Conservation (phyloP, 345 rosid genomes). For the Cardamine resedifolia region DNA sequence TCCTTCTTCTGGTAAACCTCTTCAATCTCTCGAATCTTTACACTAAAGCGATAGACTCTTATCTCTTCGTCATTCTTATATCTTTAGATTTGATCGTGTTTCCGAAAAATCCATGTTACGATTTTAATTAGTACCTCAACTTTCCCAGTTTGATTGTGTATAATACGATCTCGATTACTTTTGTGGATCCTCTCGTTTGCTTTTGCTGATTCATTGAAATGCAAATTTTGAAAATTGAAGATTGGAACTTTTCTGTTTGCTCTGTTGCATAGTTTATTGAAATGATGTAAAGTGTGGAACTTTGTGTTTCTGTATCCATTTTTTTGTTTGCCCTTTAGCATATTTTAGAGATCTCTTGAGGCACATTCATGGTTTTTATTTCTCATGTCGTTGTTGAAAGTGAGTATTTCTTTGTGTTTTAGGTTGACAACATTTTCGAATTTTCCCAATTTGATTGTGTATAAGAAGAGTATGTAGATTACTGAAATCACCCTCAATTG, state of each 20-base stretch:
- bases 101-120: neutral
- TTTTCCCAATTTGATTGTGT: neutral
- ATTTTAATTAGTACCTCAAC: neutral
- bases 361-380: neutral
- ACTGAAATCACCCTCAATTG: neutral
- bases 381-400: neutral
- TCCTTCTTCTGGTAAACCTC: conserved; percentile 45
- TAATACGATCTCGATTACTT: neutral
- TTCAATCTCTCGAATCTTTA: neutral
- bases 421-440: neutral
- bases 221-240: neutral
- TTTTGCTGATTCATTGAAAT: neutral
- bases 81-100: neutral
- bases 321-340: neutral
- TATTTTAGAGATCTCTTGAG: neutral
- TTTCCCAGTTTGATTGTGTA: neutral
- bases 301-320: neutral
- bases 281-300: neutral
- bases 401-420: no score
- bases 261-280: neutral
- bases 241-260: neutral
- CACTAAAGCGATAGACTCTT: neutral
- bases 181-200: neutral
- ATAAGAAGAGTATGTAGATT: neutral
- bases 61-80: neutral